Conservation (phyloP, 495 filamentous ascomycete genomes). For the Pseudevernia furfuracea region DNA sequence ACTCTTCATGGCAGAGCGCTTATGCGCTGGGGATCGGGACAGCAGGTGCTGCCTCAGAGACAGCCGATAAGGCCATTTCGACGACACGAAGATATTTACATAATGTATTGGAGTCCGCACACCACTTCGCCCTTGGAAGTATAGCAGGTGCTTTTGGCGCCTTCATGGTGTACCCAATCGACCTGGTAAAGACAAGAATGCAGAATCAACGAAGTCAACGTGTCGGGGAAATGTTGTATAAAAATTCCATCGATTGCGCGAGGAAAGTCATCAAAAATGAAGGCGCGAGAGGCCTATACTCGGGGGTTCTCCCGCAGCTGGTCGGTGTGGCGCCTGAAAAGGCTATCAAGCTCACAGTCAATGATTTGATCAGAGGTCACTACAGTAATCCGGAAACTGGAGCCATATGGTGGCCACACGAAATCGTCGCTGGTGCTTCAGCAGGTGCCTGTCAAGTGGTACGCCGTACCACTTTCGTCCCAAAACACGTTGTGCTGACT, state of each 20-base stretch:
- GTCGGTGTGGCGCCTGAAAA: constrained; percentile 97
- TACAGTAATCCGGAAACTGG: constrained; percentile 71
- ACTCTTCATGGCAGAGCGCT: constrained; percentile 76
- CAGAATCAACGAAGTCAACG: constrained; percentile 83
- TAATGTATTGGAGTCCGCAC: constrained; percentile 64
- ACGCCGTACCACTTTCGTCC: constrained; percentile 36
- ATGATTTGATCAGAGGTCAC: constrained; percentile 75
- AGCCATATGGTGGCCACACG: constrained; percentile 61
- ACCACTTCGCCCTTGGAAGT: constrained; percentile 83
- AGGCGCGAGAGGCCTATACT: constrained; percentile 82
- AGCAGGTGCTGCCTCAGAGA: constrained; percentile 37
- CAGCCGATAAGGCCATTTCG: constrained; percentile 39
- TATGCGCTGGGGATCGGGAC: constrained; percentile 38
- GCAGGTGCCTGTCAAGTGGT: constrained; percentile 96
- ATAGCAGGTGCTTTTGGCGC: constrained; percentile 93
- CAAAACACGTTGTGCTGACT: constrained; percentile 2
- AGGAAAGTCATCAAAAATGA: constrained; percentile 89
- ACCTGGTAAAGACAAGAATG: constrained; percentile 97
- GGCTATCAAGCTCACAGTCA: constrained; percentile 97
- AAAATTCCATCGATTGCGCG: constrained; percentile 91
- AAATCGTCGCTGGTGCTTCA: constrained; percentile 80
- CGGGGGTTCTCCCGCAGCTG: constrained; percentile 86
- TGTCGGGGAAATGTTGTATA: constrained; percentile 84
- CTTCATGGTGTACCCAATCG: constrained; percentile 98
- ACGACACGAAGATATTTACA: constrained; percentile 49